These are phyloP conservation scores for Penicilliopsis zonata DNA, from an alignment of 495 filamentous ascomycete species.

Conservation along the genomic window DNA sequence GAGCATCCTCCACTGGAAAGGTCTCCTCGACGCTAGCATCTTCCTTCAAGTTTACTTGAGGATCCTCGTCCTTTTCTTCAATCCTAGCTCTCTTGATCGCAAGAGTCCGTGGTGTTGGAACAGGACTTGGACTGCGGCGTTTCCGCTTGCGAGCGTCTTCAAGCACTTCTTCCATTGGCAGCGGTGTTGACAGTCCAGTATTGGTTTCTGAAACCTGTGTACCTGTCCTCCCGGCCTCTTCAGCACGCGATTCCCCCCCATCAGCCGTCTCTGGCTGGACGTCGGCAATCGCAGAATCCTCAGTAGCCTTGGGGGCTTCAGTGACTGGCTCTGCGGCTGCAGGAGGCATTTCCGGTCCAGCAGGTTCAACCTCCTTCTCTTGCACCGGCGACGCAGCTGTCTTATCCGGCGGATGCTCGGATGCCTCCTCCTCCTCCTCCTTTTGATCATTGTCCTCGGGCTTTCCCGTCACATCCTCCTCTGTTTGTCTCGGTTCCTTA, in stretches of 20 bases:
- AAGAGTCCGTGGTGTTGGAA: constrained; percentile 36
- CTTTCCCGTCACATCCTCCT: no score
- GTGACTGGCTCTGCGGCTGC: constrained; percentile 11
- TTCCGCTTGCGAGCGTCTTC: constrained; percentile 64
- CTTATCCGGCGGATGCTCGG: no score
- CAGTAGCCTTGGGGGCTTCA: constrained; percentile 11
- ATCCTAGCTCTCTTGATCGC: constrained; percentile 34
- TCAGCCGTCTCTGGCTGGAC: neutral
- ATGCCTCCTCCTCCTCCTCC: neutral
- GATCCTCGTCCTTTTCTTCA: constrained; percentile 15
- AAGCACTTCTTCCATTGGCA: constrained; percentile 20
- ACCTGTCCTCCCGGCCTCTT: constrained; percentile 5
- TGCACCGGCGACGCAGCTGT: no score
- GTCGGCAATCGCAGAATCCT: no score
- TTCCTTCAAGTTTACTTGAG: constrained; percentile 18
- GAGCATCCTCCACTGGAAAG: constrained; percentile 5
- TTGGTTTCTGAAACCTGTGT: constrained; percentile 16
- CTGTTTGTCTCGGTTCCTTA: neutral
- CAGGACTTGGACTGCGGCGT: constrained; percentile 58
- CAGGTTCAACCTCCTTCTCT: no score
- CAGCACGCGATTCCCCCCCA: neutral
- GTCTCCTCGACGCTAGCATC: constrained; percentile 5
- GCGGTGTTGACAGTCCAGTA: constrained; percentile 22
- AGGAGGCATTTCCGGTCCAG: constrained; percentile 3
- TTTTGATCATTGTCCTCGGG: no score